Evolutionary conservation across 176 grass and related monocot genomes (phyloP).

Genomic region (Pontederia crassipes): DNA sequence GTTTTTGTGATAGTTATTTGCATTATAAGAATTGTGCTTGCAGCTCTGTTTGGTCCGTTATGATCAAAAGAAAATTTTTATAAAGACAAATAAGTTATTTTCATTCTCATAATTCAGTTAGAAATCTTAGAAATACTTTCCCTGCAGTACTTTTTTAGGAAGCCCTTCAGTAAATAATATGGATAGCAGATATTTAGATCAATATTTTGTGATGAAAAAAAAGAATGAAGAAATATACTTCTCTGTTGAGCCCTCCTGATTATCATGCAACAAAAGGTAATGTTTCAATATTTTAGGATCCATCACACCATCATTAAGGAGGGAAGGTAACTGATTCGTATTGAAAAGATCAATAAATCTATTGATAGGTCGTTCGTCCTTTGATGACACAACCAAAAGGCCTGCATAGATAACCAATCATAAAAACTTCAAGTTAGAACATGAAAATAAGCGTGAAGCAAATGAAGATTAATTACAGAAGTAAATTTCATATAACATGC

Average conservation of each 20-base stretch:
- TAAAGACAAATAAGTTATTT: too few relatives aligned
- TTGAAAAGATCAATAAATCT: constrained; percentile 90
- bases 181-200: not conserved
- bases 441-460: not conserved
- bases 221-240: constrained; percentile 47
- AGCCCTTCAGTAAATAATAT: too few relatives aligned
- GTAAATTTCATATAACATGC: not conserved
- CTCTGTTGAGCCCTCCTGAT: constrained; percentile 82
- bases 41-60: too few relatives aligned
- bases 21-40: too few relatives aligned
- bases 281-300: constrained; percentile 97
- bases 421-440: constrained; percentile 1
- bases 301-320: constrained; percentile 93
- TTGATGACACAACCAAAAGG: constrained; percentile 88
- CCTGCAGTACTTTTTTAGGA: too few relatives aligned
- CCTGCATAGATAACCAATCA: constrained; percentile 28
- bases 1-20: too few relatives aligned
- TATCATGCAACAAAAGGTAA: constrained; percentile 90
- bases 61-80: too few relatives aligned
- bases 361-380: constrained; percentile 78
- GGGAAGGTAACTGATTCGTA: constrained; percentile 66
- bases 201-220: not conserved
- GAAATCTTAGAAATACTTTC: too few relatives aligned
- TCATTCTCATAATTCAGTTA: too few relatives aligned
- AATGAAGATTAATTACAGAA: not conserved